phyloP scores from a whole-genome alignment of 2,329 filamentous ascomycete species.

The Cladophialophora immunda region DNA sequence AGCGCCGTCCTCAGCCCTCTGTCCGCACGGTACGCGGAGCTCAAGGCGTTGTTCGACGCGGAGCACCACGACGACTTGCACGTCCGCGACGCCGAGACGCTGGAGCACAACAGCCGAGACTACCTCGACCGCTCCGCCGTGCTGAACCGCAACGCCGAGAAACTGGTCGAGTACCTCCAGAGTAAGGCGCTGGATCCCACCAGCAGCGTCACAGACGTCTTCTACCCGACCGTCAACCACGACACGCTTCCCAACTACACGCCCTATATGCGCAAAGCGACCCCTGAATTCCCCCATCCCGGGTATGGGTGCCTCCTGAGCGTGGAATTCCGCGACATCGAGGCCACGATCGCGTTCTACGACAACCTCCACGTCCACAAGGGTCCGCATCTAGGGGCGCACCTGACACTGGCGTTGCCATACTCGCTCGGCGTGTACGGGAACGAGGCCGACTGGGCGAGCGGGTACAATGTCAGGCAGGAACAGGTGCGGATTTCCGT shows the following conservation, averaged over 20 bases:
- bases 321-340: conserved; percentile 54
- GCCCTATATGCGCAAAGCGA: conserved; percentile 31
- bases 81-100: conserved; percentile 37
- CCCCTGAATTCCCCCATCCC: conserved; percentile 57
- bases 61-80: conserved; percentile 40
- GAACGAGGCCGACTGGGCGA: conserved; percentile 31
- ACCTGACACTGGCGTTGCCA: conserved; percentile 30
- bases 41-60: conserved; percentile 43
- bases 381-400: conserved; percentile 41
- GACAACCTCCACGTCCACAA: conserved; percentile 45
- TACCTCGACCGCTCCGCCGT: conserved; percentile 38
- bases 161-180: conserved; percentile 40
- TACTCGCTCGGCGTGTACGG: conserved; percentile 31
- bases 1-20: conserved; percentile 60
- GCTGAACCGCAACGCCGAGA: conserved; percentile 38
- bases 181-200: conserved; percentile 28
- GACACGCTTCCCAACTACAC: conserved; percentile 36
- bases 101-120: conserved; percentile 42
- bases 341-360: conserved; percentile 43
- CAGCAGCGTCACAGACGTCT: conserved; percentile 38
- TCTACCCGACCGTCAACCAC: conserved; percentile 37
- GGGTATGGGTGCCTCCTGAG: conserved; percentile 66
- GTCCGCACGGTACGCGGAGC: conserved; percentile 51
- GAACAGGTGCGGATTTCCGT: conserved; percentile 34
- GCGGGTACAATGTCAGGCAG: conserved; percentile 22